Conservation (phyloP, 495 filamentous ascomycete genomes). For the Lindgomyces ingoldianus region DNA sequence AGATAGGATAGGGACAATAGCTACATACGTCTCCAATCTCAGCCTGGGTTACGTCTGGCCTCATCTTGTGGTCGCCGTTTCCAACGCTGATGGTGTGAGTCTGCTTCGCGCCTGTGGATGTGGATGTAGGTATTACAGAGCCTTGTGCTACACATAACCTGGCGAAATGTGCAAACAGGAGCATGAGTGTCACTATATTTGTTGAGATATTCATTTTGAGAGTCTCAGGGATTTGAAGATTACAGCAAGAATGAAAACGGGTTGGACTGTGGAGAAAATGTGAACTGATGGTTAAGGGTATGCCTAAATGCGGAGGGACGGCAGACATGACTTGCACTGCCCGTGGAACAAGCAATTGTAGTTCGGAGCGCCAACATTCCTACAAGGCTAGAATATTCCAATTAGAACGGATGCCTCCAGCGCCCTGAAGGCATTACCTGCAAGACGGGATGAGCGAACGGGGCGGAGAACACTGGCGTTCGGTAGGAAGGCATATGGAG, state of each 20-base stretch:
- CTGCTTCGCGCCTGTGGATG: neutral
- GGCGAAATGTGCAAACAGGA: neutral
- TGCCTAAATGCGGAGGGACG: too few species aligned
- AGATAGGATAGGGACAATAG: neutral
- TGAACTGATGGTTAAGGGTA: too few species aligned
- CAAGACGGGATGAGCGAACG: neutral
- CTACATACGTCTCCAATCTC: constrained; percentile 40
- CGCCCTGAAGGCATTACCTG: neutral
- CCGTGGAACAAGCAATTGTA: neutral
- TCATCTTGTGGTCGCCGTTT: constrained; percentile 36
- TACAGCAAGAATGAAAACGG: too few species aligned
- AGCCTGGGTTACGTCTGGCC: constrained; percentile 38
- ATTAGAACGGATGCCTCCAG: neutral
- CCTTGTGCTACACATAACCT: neutral
- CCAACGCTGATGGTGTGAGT: constrained; percentile 41
- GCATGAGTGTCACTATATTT: neutral
- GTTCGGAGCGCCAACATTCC: neutral
- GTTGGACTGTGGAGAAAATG: too few species aligned
- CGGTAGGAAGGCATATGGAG: too few species aligned
- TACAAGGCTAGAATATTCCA: neutral
- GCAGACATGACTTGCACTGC: too few species aligned
- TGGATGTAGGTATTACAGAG: neutral
- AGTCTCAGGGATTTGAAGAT: too few species aligned
- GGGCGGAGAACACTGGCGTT: too few species aligned
- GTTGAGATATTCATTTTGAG: too few species aligned